These are phyloP conservation scores for Capsella bursapastoris DNA, from an alignment of 345 rosid genomes.

Conservation along the genomic window DNA sequence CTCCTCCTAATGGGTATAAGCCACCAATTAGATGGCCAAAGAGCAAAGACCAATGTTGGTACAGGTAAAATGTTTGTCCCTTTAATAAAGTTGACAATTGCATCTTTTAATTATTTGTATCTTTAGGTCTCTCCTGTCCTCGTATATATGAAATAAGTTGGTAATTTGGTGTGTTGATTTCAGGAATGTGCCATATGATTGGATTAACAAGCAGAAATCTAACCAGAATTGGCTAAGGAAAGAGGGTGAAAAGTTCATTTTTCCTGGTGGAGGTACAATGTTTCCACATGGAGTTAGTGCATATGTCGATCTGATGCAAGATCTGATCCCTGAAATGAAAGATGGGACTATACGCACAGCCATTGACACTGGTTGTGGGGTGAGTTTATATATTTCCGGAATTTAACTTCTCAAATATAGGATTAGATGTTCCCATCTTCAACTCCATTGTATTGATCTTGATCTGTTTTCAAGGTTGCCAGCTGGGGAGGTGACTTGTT, in stretches of 20 bases:
- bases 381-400: slow-evolving; percentile 43
- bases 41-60: slow-evolving; percentile 93
- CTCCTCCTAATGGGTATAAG: slow-evolving; percentile 98
- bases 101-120: slow-evolving; percentile 5
- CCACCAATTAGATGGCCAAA: slow-evolving; percentile 94
- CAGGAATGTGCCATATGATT: slow-evolving; percentile 98
- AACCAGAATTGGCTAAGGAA: slow-evolving; percentile 96
- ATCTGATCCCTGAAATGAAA: slow-evolving; percentile 92
- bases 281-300: slow-evolving; percentile 94
- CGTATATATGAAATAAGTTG: background rate
- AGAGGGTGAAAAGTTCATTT: slow-evolving; percentile 86
- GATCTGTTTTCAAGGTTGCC: slow-evolving; percentile 69
- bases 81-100: background rate
- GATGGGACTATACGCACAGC: slow-evolving; percentile 93
- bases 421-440: slow-evolving; percentile 11
- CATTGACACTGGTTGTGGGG: slow-evolving; percentile 99
- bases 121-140: slow-evolving; percentile 21
- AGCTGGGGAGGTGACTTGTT: slow-evolving; percentile 99
- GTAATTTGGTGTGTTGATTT: slow-evolving; percentile 34
- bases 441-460: background rate
- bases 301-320: slow-evolving; percentile 92
- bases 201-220: slow-evolving; percentile 97
- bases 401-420: background rate
- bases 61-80: slow-evolving; percentile 62
- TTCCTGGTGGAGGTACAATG: slow-evolving; percentile 99